phyloP scores from a whole-genome alignment of 2,329 filamentous ascomycete species.

The Pseudogymnoascus pannorum region DNA sequence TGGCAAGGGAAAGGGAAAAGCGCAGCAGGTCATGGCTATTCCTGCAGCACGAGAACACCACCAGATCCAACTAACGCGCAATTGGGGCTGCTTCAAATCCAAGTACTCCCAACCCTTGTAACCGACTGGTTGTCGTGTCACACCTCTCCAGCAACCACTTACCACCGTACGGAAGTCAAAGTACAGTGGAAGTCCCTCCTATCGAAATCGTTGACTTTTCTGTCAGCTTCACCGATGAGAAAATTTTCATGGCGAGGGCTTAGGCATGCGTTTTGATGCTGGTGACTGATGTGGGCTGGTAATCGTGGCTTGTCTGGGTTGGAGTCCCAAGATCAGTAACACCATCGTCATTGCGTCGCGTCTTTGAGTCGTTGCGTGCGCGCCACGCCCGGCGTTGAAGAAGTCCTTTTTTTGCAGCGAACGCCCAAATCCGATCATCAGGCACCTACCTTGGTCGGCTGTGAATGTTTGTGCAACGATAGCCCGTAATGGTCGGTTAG shows the following conservation, averaged over 20 bases:
- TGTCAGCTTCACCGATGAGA: neutral
- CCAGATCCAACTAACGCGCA: slow-evolving; percentile 2
- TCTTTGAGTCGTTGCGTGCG: neutral
- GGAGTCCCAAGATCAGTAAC: neutral
- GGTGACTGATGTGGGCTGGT: neutral
- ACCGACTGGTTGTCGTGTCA: neutral
- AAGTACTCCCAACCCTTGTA: neutral
- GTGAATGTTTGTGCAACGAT: neutral
- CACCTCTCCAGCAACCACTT: neutral
- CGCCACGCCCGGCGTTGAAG: neutral
- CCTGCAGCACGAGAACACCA: slow-evolving; percentile 3
- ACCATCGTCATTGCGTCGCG: neutral
- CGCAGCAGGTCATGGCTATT: neutral
- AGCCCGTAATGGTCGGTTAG: neutral
- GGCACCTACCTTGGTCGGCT: neutral
- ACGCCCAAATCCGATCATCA: slow-evolving; percentile 1
- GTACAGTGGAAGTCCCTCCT: neutral
- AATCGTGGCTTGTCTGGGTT: neutral
- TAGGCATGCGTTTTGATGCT: neutral
- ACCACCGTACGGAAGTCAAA: neutral
- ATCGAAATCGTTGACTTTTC: neutral
- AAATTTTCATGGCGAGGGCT: neutral
- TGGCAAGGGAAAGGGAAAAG: neutral
- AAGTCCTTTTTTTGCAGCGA: neutral
- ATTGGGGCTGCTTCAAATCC: neutral